These are phyloP conservation scores for Trypanosoma brucei DNA, from an alignment of 208 protist genomes.

Conservation along the genomic window DNA sequence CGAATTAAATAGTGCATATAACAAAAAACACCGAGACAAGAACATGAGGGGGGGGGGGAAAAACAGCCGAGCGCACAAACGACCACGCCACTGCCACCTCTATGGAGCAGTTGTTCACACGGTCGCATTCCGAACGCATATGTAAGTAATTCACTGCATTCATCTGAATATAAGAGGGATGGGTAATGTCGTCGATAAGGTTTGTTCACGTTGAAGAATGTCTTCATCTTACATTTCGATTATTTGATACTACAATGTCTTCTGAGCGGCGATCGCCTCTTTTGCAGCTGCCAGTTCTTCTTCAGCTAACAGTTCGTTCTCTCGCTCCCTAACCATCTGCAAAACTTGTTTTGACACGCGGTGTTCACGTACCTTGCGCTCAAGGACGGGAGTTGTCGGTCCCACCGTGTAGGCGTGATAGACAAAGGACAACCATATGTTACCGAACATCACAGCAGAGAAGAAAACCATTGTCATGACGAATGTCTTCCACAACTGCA, in stretches of 20 bases:
- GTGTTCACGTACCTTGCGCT: constrained; percentile 88
- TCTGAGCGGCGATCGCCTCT: constrained; percentile 60
- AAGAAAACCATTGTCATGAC: constrained; percentile 86
- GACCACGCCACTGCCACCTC: no score
- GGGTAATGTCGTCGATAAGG: no score
- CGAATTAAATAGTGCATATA: no score
- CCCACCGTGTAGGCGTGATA: constrained; percentile 88
- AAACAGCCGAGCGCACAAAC: no score
- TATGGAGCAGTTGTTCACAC: no score
- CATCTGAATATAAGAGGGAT: no score
- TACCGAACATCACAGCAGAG: constrained; percentile 67
- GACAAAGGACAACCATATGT: constrained; percentile 84
- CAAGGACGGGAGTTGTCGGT: constrained; percentile 78
- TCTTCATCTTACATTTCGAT: no score
- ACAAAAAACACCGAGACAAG: no score
- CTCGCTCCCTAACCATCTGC: constrained; percentile 87
- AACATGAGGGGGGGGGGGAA: no score
- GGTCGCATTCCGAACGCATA: no score
- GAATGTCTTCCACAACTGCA: constrained; percentile 84
- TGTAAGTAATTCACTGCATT: no score
- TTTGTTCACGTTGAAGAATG: no score
- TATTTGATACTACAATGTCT: constrained; percentile 12
- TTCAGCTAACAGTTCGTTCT: constrained; percentile 67
- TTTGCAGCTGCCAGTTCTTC: constrained; percentile 56
- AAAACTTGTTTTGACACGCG: constrained; percentile 88